These are phyloP conservation scores for Penicillium sp. DNA, from an alignment of 2,329 filamentous ascomycete genomes.

Conservation along the genomic window DNA sequence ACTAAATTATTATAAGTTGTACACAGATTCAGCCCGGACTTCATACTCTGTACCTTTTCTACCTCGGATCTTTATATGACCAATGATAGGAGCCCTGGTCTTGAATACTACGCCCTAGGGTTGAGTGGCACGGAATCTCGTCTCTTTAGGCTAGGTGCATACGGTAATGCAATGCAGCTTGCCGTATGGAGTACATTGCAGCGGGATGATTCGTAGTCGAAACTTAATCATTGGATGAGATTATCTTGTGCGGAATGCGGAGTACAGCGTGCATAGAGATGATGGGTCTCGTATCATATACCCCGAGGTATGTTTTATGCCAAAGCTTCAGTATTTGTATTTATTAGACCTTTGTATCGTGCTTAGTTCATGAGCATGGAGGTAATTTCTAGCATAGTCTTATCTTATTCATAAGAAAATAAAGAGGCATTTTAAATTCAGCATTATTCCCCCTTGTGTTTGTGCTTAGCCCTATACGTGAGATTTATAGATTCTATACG, in stretches of 20 bases:
- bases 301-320: neutral
- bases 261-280: neutral
- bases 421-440: neutral
- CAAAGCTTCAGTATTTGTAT: neutral
- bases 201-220: slow-evolving; percentile 16
- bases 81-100: slow-evolving; percentile 1
- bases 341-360: neutral
- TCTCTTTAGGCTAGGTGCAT: slow-evolving; percentile 24
- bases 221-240: slow-evolving; percentile 6
- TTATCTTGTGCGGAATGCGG: neutral
- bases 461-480: neutral
- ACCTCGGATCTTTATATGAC: slow-evolving; percentile 8
- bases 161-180: slow-evolving; percentile 25
- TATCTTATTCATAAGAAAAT: neutral
- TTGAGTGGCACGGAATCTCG: neutral
- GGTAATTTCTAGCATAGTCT: neutral
- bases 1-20: too few species aligned
- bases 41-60: neutral
- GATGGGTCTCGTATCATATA: slow-evolving; percentile 1
- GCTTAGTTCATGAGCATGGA: neutral
- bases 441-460: neutral
- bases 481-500: neutral
- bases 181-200: slow-evolving; percentile 22
- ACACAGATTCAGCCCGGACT: neutral
- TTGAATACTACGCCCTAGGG: neutral